Evolutionary conservation across 371 early-diverging fungal genomes (phyloP), one percentile per base, ranked within the genome.

Genomic region (Encephalitozoon romaleae): DNA sequence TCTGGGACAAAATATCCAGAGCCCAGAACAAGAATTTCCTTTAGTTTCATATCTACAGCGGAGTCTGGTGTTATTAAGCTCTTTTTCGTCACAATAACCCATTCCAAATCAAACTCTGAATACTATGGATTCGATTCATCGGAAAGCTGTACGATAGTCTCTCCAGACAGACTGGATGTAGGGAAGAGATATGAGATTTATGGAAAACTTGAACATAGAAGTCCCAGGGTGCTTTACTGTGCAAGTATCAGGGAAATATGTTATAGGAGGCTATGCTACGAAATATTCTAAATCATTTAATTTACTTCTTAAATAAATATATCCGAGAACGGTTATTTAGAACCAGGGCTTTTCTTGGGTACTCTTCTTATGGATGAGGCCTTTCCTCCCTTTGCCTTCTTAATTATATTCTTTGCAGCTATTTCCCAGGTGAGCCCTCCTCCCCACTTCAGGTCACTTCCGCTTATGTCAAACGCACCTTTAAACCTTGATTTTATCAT

Each of bases 1-100:
- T 59, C 38, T 4, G 59, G 59, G n/a, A 59, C 59, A 30, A 59
- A 59, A n/a, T 59, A 59, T 34, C 25, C 59, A 11, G 38, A 59
- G 12, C 59, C 59, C 15, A 59, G 59, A 15, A 30, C 59, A 0
- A 32, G 59, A n/a, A 30, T 59, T 59, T 11, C 59, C 26, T 59
- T 59, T 34, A 59, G 34, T 15, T 59, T 59, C 21, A 34, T 59
- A 34, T 30, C 59, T n/a, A 34, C 59, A 59, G 9, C 34, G 3
- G 34, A 59, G n/a, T n/a, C 11, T n/a, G 38, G 38, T 12, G 59
- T 59, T 9, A n/a, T 59, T 34, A 59, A 34, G 59, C 59, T 59
- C 34, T 59, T 59, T 34, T 59, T 59, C 34, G 32, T 59, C 38
- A 59, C 59, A 15, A 34, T 59, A 30, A 59, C 59, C 1, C 59